Base-by-base conservation (phyloP, 1,284 basidiomycete genomes). In the Cryptococcus deneoformans region DNA sequence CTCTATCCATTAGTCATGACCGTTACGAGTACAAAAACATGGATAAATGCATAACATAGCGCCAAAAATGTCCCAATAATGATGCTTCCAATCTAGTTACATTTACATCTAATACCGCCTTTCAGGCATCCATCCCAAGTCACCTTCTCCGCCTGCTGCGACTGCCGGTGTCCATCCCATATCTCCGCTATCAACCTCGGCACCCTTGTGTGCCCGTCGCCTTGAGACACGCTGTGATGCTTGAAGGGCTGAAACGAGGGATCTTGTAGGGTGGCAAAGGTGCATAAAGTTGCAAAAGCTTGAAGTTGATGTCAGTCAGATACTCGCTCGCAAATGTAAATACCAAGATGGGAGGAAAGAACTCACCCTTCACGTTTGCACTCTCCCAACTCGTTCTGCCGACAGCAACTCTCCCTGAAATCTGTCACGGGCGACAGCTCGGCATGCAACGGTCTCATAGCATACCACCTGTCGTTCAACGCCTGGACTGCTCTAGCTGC, bases 211-310 rank as follows among this genome's bases (percentile, higher is more conserved):
- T 87, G 84, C 53, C 7, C 20, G 46, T 47, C 46, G 24, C 1
- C 92, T 81, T 65, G 95, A 92, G 24, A 94, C 66, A 48, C 89
- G 81, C 74, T 97, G 93, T 36, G 91, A 90, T 50, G 86, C 85
- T 36, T 87, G 85, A 52, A 97, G 80, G 14, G 87, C 86, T 45
- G 83, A 84, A 2, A 92, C 87, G 7, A 95, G 84, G 5, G 88
- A 85, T 69, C 87, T 86, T 42, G 89, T 89, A 34, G 92, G 90
- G 42, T 92, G 84, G 34, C 91, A 86, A 34, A 98, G 81, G 80
- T 99, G 95, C 93, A 98, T 97, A 74, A 99, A 99, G 79, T 99
- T 99, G 80, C 95, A 99, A 80, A 97, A 78, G 24, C 77, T 78
- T 64, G 10, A 14, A 20, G 53, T 12, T 14, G 8, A 9, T 38